phyloP scores from a whole-genome alignment of 768 basidiomycete genomes.

The Trametes punicea region DNA sequence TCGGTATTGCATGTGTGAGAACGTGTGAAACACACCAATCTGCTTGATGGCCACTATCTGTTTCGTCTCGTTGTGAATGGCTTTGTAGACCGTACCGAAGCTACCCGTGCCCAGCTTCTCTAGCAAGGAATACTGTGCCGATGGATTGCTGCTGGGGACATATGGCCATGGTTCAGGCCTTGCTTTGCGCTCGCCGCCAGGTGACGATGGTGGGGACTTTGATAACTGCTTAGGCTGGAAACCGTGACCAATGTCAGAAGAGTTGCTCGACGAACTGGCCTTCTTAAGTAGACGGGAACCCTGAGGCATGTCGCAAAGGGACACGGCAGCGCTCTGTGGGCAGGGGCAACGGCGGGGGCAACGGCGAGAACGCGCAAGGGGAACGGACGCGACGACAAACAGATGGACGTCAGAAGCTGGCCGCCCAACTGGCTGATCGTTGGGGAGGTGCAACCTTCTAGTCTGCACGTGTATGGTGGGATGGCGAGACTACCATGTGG shows the following conservation, averaged over 20 bases:
- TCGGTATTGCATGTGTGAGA: neutral
- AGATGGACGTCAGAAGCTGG: conserved; percentile 7
- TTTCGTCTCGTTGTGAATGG: conserved; percentile 89
- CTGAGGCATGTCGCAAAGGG: conserved; percentile 38
- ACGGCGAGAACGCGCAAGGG: conserved; percentile 6
- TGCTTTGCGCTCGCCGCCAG: conserved; percentile 40
- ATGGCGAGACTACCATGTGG: conserved; percentile 14
- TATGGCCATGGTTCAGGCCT: conserved; percentile 58
- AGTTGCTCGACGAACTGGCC: conserved; percentile 31
- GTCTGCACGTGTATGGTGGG: conserved; percentile 23
- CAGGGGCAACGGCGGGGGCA: conserved; percentile 17
- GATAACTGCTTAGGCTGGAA: conserved; percentile 25
- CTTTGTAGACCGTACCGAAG: conserved; percentile 97
- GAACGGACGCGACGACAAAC: conserved; percentile 8
- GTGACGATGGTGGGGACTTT: conserved; percentile 47
- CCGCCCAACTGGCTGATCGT: conserved; percentile 11
- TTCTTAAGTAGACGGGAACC: conserved; percentile 42
- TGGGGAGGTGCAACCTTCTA: conserved; percentile 20
- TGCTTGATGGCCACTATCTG: conserved; percentile 98
- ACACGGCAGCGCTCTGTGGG: conserved; percentile 16
- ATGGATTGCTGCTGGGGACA: conserved; percentile 74
- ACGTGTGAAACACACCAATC: conserved; percentile 62
- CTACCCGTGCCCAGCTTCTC: conserved; percentile 98
- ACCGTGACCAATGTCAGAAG: conserved; percentile 23
- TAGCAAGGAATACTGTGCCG: conserved; percentile 86